A percentile compares a stretch with the other conserved stretches of the same genome.
Evolutionary conservation across 768 basidiomycete genomes (phyloP).

Genomic region (Tricholoma saponaceum): DNA sequence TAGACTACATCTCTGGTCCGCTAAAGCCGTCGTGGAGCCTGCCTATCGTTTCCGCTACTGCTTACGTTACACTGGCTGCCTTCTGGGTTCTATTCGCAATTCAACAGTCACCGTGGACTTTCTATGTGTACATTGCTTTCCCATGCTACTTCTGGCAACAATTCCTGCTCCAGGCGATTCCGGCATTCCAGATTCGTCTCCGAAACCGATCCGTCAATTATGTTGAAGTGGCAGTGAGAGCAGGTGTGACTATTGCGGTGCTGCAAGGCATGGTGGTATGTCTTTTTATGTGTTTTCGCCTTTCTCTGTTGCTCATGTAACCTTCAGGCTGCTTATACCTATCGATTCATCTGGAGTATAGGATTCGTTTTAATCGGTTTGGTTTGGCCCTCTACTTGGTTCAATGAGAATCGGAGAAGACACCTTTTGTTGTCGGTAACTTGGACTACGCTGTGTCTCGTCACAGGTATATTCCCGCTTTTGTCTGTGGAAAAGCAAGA

Average conservation of each 20-base stretch:
- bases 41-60: slow-evolving; percentile 12
- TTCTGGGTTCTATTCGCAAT: slow-evolving; percentile 52
- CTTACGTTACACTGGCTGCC: slow-evolving; percentile 22
- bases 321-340: slow-evolving; percentile 61
- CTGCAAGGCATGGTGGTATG: slow-evolving; percentile 71
- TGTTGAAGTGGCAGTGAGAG: slow-evolving; percentile 19
- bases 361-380: slow-evolving; percentile 58
- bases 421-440: slow-evolving; percentile 20
- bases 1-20: slow-evolving; percentile 13
- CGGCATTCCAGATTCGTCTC: slow-evolving; percentile 10
- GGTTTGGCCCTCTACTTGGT: slow-evolving; percentile 66
- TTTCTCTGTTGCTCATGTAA: not conserved
- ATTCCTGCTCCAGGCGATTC: slow-evolving; percentile 31
- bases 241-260: slow-evolving; percentile 32
- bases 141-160: slow-evolving; percentile 77
- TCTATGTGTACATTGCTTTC: slow-evolving; percentile 72
- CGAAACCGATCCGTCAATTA: slow-evolving; percentile 1
- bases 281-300: not conserved
- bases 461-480: slow-evolving; percentile 65
- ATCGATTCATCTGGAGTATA: slow-evolving; percentile 68
- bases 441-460: slow-evolving; percentile 51
- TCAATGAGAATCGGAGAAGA: slow-evolving; percentile 23
- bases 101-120: slow-evolving; percentile 67
- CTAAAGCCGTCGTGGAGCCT: not conserved
- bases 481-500: slow-evolving; percentile 72